Evolutionary conservation across 2,329 filamentous ascomycete species (phyloP).

Genomic region (Fusarium nelsonii): DNA sequence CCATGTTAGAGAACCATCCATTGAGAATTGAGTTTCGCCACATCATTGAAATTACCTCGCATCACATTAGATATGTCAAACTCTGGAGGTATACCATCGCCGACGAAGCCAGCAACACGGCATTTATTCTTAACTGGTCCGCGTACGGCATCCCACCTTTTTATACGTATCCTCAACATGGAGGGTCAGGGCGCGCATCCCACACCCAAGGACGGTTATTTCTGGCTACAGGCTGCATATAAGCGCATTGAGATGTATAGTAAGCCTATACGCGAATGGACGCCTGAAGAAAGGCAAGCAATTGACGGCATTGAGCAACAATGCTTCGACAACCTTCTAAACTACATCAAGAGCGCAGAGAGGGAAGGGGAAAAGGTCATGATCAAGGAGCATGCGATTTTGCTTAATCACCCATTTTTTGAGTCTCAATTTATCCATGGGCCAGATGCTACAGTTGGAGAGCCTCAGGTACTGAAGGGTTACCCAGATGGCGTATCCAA

Average conservation of each 20-base stretch:
- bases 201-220: not conserved
- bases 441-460: not conserved
- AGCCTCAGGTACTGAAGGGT: not conserved
- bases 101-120: no score
- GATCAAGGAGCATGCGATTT: not conserved
- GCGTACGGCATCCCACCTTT: not conserved
- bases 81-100: no score
- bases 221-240: not conserved
- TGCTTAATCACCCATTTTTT: not conserved
- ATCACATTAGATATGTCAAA: no score
- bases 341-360: not conserved
- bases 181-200: not conserved
- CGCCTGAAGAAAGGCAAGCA: not conserved
- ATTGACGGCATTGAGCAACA: not conserved
- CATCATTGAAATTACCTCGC: no score
- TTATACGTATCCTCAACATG: not conserved
- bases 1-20: no score
- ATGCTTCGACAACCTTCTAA: not conserved
- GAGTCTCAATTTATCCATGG: not conserved
- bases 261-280: not conserved
- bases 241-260: not conserved
- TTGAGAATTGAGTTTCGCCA: no score
- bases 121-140: no score
- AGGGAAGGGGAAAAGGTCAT: not conserved
- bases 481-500: not conserved